Evolutionary conservation across 805 yeast genomes (phyloP).

Genomic region (Candida dajiaensis): DNA sequence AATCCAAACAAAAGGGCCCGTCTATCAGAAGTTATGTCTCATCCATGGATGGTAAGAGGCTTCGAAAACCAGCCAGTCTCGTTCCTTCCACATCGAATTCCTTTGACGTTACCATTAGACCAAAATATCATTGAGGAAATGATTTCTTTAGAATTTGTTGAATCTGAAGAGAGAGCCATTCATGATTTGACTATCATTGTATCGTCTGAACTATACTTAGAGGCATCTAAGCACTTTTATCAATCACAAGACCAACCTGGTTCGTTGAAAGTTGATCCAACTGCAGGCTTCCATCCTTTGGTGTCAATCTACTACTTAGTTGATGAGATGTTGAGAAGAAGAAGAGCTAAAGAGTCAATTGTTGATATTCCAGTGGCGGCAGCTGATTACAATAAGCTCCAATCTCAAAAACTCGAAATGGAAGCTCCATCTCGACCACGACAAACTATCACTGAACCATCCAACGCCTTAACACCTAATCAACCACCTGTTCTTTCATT

Average conservation of each 20-base stretch:
- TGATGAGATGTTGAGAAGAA: slow-evolving; percentile 74
- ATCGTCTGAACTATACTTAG: slow-evolving; percentile 58
- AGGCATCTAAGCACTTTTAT: slow-evolving; percentile 59
- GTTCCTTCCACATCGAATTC: slow-evolving; percentile 72
- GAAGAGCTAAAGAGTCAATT: slow-evolving; percentile 48
- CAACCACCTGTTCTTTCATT: slow-evolving; percentile 36
- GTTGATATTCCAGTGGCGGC: slow-evolving; percentile 23
- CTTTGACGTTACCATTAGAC: slow-evolving; percentile 66
- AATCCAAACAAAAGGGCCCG: slow-evolving; percentile 79
- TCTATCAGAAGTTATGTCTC: slow-evolving; percentile 70
- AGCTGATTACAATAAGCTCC: slow-evolving; percentile 13
- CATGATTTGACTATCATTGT: slow-evolving; percentile 53
- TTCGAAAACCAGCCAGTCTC: slow-evolving; percentile 67
- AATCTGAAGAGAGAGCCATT: slow-evolving; percentile 48
- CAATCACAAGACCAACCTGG: slow-evolving; percentile 6
- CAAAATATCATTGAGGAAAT: slow-evolving; percentile 65
- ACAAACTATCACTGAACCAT: background rate
- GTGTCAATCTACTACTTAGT: slow-evolving; percentile 83
- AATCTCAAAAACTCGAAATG: slow-evolving; percentile 8
- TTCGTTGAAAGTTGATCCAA: slow-evolving; percentile 42
- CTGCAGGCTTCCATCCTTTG: slow-evolving; percentile 82
- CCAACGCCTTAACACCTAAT: slow-evolving; percentile 26
- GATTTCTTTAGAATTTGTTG: slow-evolving; percentile 72
- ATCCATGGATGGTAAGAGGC: slow-evolving; percentile 94
- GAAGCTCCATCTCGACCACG: slow-evolving; percentile 4